Percentiles rank a stretch among this genome's conserved stretches.
Conservation (phyloP, 352 stramenopile species). For the Globisporangium paroecandrum region DNA sequence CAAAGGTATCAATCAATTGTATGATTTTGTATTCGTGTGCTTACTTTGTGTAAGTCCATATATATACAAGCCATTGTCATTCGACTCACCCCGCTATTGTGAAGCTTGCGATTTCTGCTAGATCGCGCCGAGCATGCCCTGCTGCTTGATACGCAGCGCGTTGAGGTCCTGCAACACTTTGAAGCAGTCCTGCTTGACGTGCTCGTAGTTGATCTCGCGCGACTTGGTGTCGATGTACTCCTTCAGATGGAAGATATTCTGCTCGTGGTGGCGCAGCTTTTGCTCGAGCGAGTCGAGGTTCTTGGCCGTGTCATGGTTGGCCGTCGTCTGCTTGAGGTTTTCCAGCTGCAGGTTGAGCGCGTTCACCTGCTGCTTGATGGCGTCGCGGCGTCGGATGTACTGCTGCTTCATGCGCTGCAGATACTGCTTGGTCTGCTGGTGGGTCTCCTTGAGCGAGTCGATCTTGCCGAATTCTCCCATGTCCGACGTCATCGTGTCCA, state of each 20-base stretch:
- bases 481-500: slow-evolving; percentile 83
- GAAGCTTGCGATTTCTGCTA: not conserved
- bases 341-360: slow-evolving; percentile 62
- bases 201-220: slow-evolving; percentile 88
- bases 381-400: slow-evolving; percentile 81
- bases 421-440: slow-evolving; percentile 77
- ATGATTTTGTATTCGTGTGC: not conserved
- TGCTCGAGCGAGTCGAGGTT: slow-evolving; percentile 84
- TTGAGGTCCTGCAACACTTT: slow-evolving; percentile 75
- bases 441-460: slow-evolving; percentile 78
- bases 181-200: slow-evolving; percentile 79
- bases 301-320: slow-evolving; percentile 75
- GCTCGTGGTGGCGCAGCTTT: slow-evolving; percentile 89
- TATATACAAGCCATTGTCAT: not conserved
- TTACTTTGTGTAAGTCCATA: not conserved
- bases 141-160: slow-evolving; percentile 58
- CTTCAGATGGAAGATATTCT: slow-evolving; percentile 90
- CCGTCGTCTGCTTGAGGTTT: slow-evolving; percentile 67
- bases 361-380: slow-evolving; percentile 84
- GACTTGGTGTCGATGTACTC: slow-evolving; percentile 89
- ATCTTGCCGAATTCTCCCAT: slow-evolving; percentile 89
- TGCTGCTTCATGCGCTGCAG: slow-evolving; percentile 70
- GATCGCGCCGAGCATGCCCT: slow-evolving; percentile 27
- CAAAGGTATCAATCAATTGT: not conserved
- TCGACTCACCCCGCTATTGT: not conserved